These are phyloP conservation scores for Kregervanrija fluxuum DNA, from an alignment of 805 yeast species.

Conservation along the genomic window DNA sequence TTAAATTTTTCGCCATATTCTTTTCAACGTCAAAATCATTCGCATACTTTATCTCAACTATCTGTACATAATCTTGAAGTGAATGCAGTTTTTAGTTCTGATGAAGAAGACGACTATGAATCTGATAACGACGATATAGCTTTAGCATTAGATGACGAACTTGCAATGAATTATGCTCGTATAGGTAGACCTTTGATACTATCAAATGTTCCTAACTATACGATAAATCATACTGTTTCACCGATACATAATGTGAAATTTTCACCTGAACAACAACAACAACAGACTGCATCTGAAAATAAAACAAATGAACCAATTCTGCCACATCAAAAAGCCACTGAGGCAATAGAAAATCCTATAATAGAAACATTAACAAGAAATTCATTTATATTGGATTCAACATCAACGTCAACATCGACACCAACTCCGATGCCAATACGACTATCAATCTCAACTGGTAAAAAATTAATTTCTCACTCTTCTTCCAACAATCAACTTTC, in stretches of 20 bases:
- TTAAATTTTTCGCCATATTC: background rate
- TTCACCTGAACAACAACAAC: too few relatives aligned
- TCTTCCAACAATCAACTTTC: constrained; percentile 3
- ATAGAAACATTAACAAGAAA: background rate
- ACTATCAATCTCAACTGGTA: background rate
- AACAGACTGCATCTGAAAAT: too few relatives aligned
- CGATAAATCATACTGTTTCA: too few relatives aligned
- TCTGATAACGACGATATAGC: background rate
- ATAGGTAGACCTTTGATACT: too few relatives aligned
- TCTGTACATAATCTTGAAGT: too few relatives aligned
- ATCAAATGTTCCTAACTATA: too few relatives aligned
- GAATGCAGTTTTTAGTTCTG: background rate
- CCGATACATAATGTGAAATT: too few relatives aligned
- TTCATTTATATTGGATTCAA: background rate
- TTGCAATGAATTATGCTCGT: constrained; percentile 4
- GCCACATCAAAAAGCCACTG: background rate
- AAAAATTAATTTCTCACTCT: constrained; percentile 9
- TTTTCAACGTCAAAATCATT: background rate
- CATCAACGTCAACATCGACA: background rate
- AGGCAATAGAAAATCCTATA: background rate
- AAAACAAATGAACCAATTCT: background rate
- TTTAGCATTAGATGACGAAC: constrained; percentile 12
- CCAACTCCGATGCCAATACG: background rate
- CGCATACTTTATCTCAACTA: background rate
- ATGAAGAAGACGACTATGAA: background rate